Evolutionary conservation across 306 rosid genomes (phyloP).

Genomic region (Lathyrus oleraceus): DNA sequence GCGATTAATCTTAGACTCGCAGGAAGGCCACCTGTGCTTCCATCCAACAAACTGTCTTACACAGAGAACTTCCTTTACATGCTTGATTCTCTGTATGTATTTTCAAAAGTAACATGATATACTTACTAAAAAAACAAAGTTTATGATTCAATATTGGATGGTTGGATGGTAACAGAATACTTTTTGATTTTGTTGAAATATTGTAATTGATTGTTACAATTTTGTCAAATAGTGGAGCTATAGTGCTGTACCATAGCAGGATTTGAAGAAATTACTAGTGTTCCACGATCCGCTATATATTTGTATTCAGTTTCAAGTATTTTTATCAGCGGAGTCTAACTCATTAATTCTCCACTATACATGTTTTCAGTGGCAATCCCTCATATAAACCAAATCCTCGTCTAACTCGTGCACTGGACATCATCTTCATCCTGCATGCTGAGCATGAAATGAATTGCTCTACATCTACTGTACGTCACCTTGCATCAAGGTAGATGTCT

Average conservation of each 20-base stretch:
- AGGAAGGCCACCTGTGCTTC: slow-evolving; percentile 91
- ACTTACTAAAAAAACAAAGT: not conserved
- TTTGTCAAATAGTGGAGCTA: no score
- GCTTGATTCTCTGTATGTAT: slow-evolving; percentile 86
- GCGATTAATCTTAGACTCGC: slow-evolving; percentile 80
- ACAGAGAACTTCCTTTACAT: slow-evolving; percentile 86
- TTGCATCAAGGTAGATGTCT: slow-evolving; percentile 74
- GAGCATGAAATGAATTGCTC: slow-evolving; percentile 98
- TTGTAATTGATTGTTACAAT: not conserved
- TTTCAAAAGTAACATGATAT: not conserved
- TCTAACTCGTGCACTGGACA: slow-evolving; percentile 76
- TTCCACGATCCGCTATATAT: no score
- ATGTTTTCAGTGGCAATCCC: slow-evolving; percentile 62
- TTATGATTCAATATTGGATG: slow-evolving; percentile 13
- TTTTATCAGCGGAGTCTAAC: not conserved
- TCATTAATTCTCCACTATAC: slow-evolving; percentile 7
- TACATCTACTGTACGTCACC: slow-evolving; percentile 83
- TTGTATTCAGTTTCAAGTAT: not conserved
- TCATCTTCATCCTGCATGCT: slow-evolving; percentile 83
- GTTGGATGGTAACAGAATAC: not conserved
- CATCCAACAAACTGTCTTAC: slow-evolving; percentile 76
- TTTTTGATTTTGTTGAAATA: not conserved
- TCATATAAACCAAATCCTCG: slow-evolving; percentile 83
- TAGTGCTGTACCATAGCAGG: no score
- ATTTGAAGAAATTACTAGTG: no score